A percentile compares a stretch with the other conserved stretches of the same genome.
Evolutionary conservation across 306 rosid species (phyloP).

Genomic region (Rosa multiflora): DNA sequence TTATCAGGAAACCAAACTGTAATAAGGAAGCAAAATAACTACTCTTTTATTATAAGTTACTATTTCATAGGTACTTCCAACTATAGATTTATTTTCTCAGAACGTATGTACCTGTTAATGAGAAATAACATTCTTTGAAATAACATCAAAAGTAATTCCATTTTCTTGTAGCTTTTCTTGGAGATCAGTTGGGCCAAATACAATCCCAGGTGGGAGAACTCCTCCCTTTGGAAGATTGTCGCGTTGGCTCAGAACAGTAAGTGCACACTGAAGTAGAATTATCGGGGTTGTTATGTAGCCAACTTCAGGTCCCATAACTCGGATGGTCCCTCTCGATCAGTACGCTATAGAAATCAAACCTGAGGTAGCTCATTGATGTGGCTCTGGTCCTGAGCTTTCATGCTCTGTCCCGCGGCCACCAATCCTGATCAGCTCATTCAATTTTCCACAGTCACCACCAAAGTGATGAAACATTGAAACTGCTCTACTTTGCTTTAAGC

Average conservation of each 20-base stretch:
- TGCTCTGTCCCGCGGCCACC: too few species aligned
- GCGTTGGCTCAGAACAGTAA: slow-evolving; percentile 58
- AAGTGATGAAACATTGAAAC: too few species aligned
- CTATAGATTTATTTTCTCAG: background rate
- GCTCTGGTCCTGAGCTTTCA: too few species aligned
- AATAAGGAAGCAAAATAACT: slow-evolving; percentile 7
- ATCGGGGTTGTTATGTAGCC: slow-evolving; percentile 88
- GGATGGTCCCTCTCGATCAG: too few species aligned
- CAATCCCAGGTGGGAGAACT: slow-evolving; percentile 64
- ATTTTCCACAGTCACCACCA: too few species aligned
- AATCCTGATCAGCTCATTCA: too few species aligned
- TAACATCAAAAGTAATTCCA: slow-evolving; percentile 71
- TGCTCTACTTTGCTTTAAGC: too few species aligned
- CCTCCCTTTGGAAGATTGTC: slow-evolving; percentile 75
- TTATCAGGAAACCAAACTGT: background rate
- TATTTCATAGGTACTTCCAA: slow-evolving; percentile 10
- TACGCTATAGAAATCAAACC: too few species aligned
- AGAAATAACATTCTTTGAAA: slow-evolving; percentile 51
- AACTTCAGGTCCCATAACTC: slow-evolving; percentile 84
- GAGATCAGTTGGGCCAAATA: slow-evolving; percentile 80
- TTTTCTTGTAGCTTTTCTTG: slow-evolving; percentile 70
- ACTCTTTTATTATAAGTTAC: background rate
- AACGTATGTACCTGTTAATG: slow-evolving; percentile 24
- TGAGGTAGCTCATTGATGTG: too few species aligned
- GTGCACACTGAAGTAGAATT: slow-evolving; percentile 77